Evolutionary conservation across 202 grass and related monocot genomes (phyloP).

Genomic region (Zoysia matrella): DNA sequence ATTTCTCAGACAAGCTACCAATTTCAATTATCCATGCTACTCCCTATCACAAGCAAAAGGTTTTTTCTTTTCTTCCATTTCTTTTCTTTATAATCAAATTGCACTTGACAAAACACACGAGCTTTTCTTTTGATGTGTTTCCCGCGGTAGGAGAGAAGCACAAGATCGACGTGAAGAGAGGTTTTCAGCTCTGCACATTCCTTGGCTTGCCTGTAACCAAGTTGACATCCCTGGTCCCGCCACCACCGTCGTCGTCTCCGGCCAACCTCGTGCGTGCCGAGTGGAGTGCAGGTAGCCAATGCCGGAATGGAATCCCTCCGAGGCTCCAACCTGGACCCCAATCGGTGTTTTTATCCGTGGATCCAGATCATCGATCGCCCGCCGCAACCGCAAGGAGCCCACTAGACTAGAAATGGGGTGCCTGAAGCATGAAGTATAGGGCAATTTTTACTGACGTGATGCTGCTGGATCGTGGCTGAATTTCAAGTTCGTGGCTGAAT

Average conservation of each 20-base stretch:
- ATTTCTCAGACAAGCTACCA: not conserved
- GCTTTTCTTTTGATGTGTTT: not conserved
- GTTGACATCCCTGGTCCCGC: conserved; percentile 13
- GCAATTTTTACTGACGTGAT: not conserved
- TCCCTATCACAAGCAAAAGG: not conserved
- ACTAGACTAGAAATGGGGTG: not conserved
- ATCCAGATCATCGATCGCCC: conserved; percentile 15
- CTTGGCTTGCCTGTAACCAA: conserved; percentile 7
- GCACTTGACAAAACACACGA: conserved; percentile 5
- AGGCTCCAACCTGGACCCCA: conserved; percentile 17
- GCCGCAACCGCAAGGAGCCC: not conserved
- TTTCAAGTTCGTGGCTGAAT: not conserved
- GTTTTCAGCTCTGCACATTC: not conserved
- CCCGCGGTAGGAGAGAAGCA: not conserved
- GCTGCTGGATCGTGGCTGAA: not conserved
- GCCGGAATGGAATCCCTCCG: not conserved
- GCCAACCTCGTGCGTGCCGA: conserved; percentile 14
- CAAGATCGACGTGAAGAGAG: conserved; percentile 21
- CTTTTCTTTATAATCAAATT: not conserved
- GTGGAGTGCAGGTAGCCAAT: conserved; percentile 27
- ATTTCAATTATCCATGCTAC: not conserved
- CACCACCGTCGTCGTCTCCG: conserved; percentile 11
- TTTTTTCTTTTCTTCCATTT: not conserved
- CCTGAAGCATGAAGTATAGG: not conserved
- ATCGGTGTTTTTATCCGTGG: not conserved